phyloP scores from a whole-genome alignment of 805 yeast genomes.

The Torulaspora gathmanii region DNA sequence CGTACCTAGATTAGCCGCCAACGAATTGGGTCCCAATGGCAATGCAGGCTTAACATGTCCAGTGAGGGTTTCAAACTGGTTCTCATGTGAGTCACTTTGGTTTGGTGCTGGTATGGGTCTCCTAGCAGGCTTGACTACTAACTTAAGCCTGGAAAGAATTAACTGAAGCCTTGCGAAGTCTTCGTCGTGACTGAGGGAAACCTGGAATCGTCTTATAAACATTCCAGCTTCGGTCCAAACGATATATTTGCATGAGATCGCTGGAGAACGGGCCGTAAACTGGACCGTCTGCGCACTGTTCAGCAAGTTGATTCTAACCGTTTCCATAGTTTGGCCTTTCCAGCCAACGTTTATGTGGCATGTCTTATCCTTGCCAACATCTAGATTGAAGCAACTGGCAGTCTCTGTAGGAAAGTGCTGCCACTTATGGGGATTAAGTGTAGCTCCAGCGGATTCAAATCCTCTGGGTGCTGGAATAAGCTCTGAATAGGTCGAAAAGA shows the following conservation, averaged over 20 bases:
- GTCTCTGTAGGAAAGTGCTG: slow-evolving; percentile 16
- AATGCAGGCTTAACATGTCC: neutral
- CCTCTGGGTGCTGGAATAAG: slow-evolving; percentile 25
- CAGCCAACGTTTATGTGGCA: slow-evolving; percentile 2
- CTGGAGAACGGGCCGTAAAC: slow-evolving; percentile 26
- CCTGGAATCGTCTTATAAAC: slow-evolving; percentile 27
- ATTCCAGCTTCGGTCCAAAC: neutral
- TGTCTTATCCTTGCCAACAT: neutral
- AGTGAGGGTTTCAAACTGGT: neutral
- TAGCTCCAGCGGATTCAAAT: slow-evolving; percentile 13
- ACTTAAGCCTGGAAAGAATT: slow-evolving; percentile 7
- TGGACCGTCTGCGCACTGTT: slow-evolving; percentile 16
- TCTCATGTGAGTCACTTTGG: neutral
- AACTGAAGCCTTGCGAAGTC: slow-evolving; percentile 15
- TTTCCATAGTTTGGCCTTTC: slow-evolving; percentile 7
- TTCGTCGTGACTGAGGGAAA: slow-evolving; percentile 14
- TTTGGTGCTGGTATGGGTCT: slow-evolving; percentile 1
- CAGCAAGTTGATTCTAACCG: neutral
- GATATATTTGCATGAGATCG: slow-evolving; percentile 30
- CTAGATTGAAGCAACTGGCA: slow-evolving; percentile 6
- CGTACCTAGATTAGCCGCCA: neutral
- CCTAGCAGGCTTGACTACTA: slow-evolving; percentile 16
- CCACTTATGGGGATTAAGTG: slow-evolving; percentile 21
- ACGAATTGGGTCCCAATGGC: neutral
- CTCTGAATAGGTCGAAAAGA: slow-evolving; percentile 22